Evolutionary conservation across 495 filamentous ascomycete species (phyloP).

Genomic region (Penicillium lividum): DNA sequence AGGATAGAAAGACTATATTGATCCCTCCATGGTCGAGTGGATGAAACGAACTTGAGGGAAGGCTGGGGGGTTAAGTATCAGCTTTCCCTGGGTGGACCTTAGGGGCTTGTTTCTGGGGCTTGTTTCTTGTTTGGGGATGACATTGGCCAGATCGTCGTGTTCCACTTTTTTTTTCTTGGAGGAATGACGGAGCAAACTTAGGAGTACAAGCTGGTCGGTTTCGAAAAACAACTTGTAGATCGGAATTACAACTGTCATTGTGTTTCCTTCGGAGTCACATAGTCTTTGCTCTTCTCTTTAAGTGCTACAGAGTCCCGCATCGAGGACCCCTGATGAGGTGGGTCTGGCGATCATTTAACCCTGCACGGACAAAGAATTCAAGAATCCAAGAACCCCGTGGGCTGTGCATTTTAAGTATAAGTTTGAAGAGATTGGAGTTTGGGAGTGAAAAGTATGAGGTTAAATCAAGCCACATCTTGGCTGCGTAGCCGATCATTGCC

Average conservation of each 20-base stretch:
- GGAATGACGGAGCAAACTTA: neutral
- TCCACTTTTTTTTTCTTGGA: conserved; percentile 7
- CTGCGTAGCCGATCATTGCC: neutral
- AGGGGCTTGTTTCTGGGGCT: conserved; percentile 15
- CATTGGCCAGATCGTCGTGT: conserved; percentile 17
- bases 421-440: neutral
- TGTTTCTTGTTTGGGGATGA: conserved; percentile 11
- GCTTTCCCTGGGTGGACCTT: neutral
- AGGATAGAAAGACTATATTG: conserved; percentile 1
- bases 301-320: conserved; percentile 11
- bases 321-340: conserved; percentile 21
- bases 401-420: neutral
- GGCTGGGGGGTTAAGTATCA: neutral
- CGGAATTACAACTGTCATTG: conserved; percentile 1
- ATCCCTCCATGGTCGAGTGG: conserved; percentile 18
- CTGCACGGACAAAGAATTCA: neutral
- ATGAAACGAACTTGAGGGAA: neutral
- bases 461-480: neutral
- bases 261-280: conserved; percentile 3
- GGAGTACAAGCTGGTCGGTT: neutral
- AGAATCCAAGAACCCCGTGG: neutral
- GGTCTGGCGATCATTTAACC: conserved; percentile 22
- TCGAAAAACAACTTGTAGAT: neutral
- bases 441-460: neutral
- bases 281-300: conserved; percentile 1